Evolutionary conservation across 345 rosid species (phyloP).

Genomic region (Syzygium aromaticum): DNA sequence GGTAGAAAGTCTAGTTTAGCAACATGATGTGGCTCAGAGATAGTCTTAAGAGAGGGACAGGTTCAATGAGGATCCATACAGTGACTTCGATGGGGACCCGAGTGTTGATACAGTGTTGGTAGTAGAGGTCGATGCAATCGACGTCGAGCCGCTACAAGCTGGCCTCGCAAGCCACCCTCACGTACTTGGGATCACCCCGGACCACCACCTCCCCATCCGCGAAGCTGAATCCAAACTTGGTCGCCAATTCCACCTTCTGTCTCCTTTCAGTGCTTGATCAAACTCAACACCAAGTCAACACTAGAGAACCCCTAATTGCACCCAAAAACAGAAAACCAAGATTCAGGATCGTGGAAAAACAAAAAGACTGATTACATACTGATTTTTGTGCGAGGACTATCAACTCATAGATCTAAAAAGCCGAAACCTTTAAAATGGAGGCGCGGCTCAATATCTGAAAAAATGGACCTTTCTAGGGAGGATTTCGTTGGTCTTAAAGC

Average conservation of each 20-base stretch:
- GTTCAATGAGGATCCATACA: constrained; percentile 10
- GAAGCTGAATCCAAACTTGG: constrained; percentile 33
- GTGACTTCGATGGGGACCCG: constrained; percentile 52
- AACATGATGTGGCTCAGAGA: neutral
- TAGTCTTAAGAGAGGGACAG: neutral
- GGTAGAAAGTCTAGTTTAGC: neutral
- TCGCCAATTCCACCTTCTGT: constrained; percentile 44
- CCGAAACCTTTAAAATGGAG: neutral
- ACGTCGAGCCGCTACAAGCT: constrained; percentile 51
- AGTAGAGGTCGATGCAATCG: constrained; percentile 49
- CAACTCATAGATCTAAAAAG: neutral
- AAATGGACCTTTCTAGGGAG: constrained; percentile 31
- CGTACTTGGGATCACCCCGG: constrained; percentile 48
- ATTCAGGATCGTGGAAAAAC: neutral
- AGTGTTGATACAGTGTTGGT: constrained; percentile 50
- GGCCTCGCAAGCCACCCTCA: constrained; percentile 45
- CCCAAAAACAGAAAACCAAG: neutral
- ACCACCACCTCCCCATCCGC: constrained; percentile 15
- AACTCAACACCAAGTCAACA: neutral
- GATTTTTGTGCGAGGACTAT: neutral
- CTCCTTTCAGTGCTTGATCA: constrained; percentile 52
- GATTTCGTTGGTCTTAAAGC: constrained; percentile 40
- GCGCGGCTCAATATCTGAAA: neutral
- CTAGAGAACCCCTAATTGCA: neutral
- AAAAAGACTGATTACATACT: neutral